These are phyloP conservation scores for Lenzites betulinus DNA, from an alignment of 768 basidiomycete species.

Conservation along the genomic window DNA sequence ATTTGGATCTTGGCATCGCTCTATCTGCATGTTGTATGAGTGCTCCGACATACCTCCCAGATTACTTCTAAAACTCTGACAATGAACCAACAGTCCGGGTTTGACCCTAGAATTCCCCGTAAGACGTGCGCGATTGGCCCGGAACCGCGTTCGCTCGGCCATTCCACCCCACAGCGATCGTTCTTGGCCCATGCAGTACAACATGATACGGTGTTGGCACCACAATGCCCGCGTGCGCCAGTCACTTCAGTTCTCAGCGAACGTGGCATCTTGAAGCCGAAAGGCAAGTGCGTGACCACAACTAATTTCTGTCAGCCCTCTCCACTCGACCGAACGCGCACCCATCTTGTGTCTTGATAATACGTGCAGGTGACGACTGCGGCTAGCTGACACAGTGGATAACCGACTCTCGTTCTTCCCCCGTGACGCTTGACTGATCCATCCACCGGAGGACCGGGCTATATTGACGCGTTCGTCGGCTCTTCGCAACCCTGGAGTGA, in stretches of 20 bases:
- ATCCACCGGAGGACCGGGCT: too few relatives aligned
- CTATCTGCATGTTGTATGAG: neutral
- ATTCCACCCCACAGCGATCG: neutral
- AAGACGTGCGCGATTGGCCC: conserved; percentile 3
- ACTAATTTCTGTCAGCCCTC: too few relatives aligned
- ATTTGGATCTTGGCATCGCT: neutral
- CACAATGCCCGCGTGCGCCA: too few relatives aligned
- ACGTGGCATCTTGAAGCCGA: neutral
- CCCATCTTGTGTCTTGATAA: neutral
- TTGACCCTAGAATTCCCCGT: conserved; percentile 9
- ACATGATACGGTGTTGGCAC: too few relatives aligned
- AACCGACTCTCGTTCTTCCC: neutral
- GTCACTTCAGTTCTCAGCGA: too few relatives aligned
- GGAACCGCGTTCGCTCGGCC: neutral
- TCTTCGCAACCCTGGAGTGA: neutral
- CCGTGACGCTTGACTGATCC: neutral
- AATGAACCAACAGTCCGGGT: neutral
- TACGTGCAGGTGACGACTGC: neutral
- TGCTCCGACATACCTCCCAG: neutral
- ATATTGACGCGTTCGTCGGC: neutral
- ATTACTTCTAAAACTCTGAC: neutral
- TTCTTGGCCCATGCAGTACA: neutral
- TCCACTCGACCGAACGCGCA: too few relatives aligned
- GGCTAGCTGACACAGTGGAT: neutral
- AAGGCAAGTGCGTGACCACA: too few relatives aligned